Base-by-base conservation (phyloP, 2,329 filamentous ascomycete genomes). In the Cryphonectria carpinicola region DNA sequence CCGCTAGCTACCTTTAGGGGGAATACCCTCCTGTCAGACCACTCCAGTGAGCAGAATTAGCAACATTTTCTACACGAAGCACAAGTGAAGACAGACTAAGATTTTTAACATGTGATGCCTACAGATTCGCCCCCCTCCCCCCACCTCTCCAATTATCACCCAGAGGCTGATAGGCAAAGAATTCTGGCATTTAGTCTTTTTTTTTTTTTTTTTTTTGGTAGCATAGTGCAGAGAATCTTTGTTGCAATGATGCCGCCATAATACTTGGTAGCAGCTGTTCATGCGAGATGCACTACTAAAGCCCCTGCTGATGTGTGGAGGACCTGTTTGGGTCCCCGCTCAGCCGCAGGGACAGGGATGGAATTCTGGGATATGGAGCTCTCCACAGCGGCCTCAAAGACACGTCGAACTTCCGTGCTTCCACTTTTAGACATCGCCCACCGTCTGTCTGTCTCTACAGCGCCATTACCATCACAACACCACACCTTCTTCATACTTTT, bases 291-390 rank as follows among this genome's bases (percentile, higher is more conserved):
- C 49, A 41, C 49, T 43, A n/a, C 8, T 32, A 49, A 25, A 6
- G 13, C 22, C 65, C 63, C 25, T 32, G 39, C 25, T 32, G n/a
- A 64, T 49, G 25, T 13, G 64, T 28, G 46, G 43, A 66, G n/a
- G n/a, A 32, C 37, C 39, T 8, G 41, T 32, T 2, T 13, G 13
- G 14, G 19, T 28, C 10, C 52, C 52, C 39, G 37, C 39, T 61
- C 37, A 61, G 39, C 65, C 37, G 65, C 65, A 61, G 32, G 64
- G 54, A 61, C 65, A 67, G 65, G 65, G 65, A 19, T 35, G 10
- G 13, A 10, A 56, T 49, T 19, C 10, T 7, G 28, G 43, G 13
- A 35, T 64, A 43, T 65, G 49, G n/a, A 32, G 54, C 54, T 61
- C 58, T 61, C 58, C 58, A 61, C 58, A 22, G 22, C 32, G 58